Evolutionary conservation across 805 yeast genomes (phyloP).

Genomic region (Wickerhamomyces strasburgensis): DNA sequence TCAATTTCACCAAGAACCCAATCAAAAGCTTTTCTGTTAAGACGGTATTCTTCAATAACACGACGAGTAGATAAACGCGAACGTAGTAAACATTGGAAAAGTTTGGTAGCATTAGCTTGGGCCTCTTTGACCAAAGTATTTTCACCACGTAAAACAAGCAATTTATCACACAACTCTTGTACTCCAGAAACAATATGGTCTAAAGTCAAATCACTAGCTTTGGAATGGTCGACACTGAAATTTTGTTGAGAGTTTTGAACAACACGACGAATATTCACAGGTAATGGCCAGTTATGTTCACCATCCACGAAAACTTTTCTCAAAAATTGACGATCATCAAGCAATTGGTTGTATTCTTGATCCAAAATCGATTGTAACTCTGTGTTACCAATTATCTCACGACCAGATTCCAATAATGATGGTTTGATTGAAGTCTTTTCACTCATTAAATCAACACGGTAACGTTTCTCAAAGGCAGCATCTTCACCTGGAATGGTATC

Average conservation of each 20-base stretch:
- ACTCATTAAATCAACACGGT: conserved; percentile 81
- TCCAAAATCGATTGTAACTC: conserved; percentile 78
- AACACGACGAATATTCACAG: conserved; percentile 94
- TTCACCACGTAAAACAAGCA: conserved; percentile 79
- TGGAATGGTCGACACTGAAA: conserved; percentile 86
- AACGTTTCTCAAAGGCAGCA: conserved; percentile 73
- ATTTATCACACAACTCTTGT: conserved; percentile 55
- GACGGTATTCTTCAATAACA: conserved; percentile 83
- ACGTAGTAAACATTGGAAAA: conserved; percentile 88
- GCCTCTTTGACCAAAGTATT: conserved; percentile 74
- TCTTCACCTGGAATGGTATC: conserved; percentile 95
- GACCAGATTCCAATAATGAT: conserved; percentile 78
- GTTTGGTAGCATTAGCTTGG: conserved; percentile 82
- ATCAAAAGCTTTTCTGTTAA: conserved; percentile 81
- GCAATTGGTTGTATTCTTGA: conserved; percentile 75
- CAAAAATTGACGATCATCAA: conserved; percentile 70
- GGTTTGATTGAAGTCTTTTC: conserved; percentile 60
- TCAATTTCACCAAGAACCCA: conserved; percentile 96
- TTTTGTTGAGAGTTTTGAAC: conserved; percentile 95
- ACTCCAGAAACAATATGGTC: conserved; percentile 76
- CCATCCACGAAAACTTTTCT: conserved; percentile 88
- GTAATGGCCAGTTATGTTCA: conserved; percentile 95
- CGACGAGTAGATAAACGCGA: conserved; percentile 90
- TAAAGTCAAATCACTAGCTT: conserved; percentile 85
- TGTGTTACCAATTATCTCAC: conserved; percentile 85